Evolutionary conservation across 2,329 filamentous ascomycete species (phyloP), one percentile per base, ranked within the genome.

Genomic region (Fusarium foetens): DNA sequence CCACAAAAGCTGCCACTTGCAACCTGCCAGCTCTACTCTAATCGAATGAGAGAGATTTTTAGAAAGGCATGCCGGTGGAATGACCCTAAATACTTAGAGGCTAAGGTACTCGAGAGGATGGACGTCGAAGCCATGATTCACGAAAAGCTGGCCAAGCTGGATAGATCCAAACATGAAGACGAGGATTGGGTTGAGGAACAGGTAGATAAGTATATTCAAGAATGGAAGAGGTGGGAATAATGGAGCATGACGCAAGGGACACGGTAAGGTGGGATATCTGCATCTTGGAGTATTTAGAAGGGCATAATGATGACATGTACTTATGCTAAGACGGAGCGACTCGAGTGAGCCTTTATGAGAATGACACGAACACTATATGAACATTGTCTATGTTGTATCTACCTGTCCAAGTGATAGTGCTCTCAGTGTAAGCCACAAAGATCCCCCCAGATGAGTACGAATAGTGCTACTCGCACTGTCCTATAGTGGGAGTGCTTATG

Each of bases 1-100:
- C 85, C 89, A 29, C 87, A 90, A 70, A 85, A 86, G 17, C 81
- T 92, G 9, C 79, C 84, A 0, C 81, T 84, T 73, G 88, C 84
- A 33, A 87, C 85, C 27, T 98, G 95, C 78, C 93, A 95, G 80
- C 86, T 98, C 6, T 97, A 96, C 79, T 95, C 93, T 46, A 82
- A 87, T 8, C 88, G 92, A 21, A 97, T 97, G 94, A 87, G 94
- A 43, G 86, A 87, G 0, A 86, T 93, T 3, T 97, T 97, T 78
- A 81, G 84, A 33, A 86, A 89, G 35, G 91, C 92, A 8, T 90
- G 93, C 48, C 84, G 87, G 62, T 86, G 86, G 39, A 88, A 92
- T 58, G 93, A 97, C 76, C 86, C 91, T 63, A 84, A 85, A 29
- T 91, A 91, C 71, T 81, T 97, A 42, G 84, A 86, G 45, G 74